Evolutionary conservation across 495 filamentous ascomycete species (phyloP).

Genomic region (Tuber brumale): DNA sequence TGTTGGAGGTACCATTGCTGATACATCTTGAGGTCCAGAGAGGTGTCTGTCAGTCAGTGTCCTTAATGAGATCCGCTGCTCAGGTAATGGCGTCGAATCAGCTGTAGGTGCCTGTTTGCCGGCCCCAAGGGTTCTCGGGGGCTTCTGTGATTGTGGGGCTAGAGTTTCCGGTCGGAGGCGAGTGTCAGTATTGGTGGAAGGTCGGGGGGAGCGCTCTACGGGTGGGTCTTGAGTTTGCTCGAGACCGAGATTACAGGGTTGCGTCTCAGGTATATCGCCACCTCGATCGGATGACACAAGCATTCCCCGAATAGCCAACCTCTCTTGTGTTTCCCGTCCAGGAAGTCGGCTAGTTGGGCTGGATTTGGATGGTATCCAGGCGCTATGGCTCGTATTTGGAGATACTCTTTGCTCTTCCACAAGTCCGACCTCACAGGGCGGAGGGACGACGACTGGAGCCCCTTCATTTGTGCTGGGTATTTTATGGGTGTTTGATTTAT

Average conservation of each 20-base stretch:
- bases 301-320: slow-evolving; percentile 28
- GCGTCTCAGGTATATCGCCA: slow-evolving; percentile 22
- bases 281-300: slow-evolving; percentile 17
- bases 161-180: neutral
- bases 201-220: neutral
- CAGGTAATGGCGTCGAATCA: neutral
- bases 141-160: neutral
- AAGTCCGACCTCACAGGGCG: neutral
- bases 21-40: neutral
- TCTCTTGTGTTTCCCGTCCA: slow-evolving; percentile 30
- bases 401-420: neutral
- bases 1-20: neutral
- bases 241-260: slow-evolving; percentile 8
- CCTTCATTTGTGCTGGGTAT: neutral
- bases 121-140: neutral
- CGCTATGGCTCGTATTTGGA: neutral
- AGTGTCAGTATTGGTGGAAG: neutral
- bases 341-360: neutral
- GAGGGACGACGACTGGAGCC: neutral
- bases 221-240: neutral
- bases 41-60: neutral
- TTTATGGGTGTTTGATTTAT: neutral
- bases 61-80: neutral
- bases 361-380: neutral
- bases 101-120: neutral